Evolutionary conservation across 306 rosid species (phyloP), one percentile per base, ranked within the genome.

Genomic region (Lathyrus tuberosus): DNA sequence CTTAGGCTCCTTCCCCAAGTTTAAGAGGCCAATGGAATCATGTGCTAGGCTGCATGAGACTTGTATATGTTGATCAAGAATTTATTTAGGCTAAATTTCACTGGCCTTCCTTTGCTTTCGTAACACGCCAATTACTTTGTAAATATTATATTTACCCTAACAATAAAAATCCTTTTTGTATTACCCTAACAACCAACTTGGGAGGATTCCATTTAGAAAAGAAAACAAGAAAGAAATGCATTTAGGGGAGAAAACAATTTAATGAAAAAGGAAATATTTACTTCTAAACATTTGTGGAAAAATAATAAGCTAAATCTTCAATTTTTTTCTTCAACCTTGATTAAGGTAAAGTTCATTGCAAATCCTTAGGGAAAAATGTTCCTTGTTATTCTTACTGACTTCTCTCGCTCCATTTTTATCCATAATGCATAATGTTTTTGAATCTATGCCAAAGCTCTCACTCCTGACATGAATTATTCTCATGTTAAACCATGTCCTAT

Each of bases 181-280:
- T 24, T 26, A 5, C 62, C 31, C 37, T 54, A 30, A 1, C 14
- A 54, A 26, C 62, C 24, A 54, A 54, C 17, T 10, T 24, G 37
- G 62, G 15, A 37, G 63, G 31, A 58, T 13, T 58, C 63, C 40
- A 60, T 60, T 15, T 60, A 35, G 18, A 30, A 59, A 59, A 6
- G 42, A 57, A 57, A 31, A n/a, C 22, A 59, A 59, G 22, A 59
- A 59, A 35, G 22, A 60, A 59, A 15, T 31, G 43, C 65, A 31
- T 14, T 59, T 31, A 7, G 40, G 65, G 22, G 42, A n/a, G 42
- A 59, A 35, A 31, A 59, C 65, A 31, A 30, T n/a, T 31, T 15
- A n/a, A 59, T 6, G 22, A n/a, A 33, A 59, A 31, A 14, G 41
- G 24, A n/a, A 22, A 58, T 30, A 30, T 58, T n/a, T 31, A n/a